phyloP scores from a whole-genome alignment of 1,139 yeast species.

The Saccharomyces pastorianus region DNA sequence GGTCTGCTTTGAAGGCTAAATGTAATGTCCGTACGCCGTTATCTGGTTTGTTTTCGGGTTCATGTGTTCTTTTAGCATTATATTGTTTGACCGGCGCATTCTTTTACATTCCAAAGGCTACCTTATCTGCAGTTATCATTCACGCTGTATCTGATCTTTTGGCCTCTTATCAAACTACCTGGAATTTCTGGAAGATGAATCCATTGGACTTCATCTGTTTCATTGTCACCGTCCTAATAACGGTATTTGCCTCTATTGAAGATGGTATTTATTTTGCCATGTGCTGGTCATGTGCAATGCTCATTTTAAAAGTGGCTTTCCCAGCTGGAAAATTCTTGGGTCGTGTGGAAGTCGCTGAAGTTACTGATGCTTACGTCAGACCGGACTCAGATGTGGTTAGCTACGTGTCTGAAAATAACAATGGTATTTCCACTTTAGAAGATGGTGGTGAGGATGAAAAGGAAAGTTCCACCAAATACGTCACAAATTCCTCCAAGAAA shows the following conservation, averaged over 20 bases:
- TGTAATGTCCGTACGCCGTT: slow-evolving; percentile 94
- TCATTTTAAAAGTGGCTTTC: slow-evolving; percentile 67
- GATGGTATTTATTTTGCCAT: slow-evolving; percentile 86
- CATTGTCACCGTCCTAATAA: slow-evolving; percentile 64
- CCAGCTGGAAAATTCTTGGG: slow-evolving; percentile 84
- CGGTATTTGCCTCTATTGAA: slow-evolving; percentile 78
- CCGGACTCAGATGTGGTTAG: slow-evolving; percentile 12
- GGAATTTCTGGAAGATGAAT: slow-evolving; percentile 64
- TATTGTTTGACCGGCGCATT: slow-evolving; percentile 78
- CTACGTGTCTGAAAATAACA: slow-evolving; percentile 3
- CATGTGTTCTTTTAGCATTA: slow-evolving; percentile 76
- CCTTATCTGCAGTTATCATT: slow-evolving; percentile 77
- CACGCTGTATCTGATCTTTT: slow-evolving; percentile 92
- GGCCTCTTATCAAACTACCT: slow-evolving; percentile 63
- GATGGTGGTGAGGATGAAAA: not conserved
- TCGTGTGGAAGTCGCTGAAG: slow-evolving; percentile 59
- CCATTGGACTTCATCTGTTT: slow-evolving; percentile 77
- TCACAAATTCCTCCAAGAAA: not conserved
- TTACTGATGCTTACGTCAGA: slow-evolving; percentile 47
- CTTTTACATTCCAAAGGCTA: slow-evolving; percentile 84
- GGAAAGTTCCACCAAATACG: not conserved
- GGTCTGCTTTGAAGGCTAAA: slow-evolving; percentile 89
- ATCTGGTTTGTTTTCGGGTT: slow-evolving; percentile 88
- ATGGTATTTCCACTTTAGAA: not conserved
- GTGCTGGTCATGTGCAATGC: slow-evolving; percentile 69